phyloP scores from a whole-genome alignment of 2,329 filamentous ascomycete species.

The Pseudogymnoascus sp. region DNA sequence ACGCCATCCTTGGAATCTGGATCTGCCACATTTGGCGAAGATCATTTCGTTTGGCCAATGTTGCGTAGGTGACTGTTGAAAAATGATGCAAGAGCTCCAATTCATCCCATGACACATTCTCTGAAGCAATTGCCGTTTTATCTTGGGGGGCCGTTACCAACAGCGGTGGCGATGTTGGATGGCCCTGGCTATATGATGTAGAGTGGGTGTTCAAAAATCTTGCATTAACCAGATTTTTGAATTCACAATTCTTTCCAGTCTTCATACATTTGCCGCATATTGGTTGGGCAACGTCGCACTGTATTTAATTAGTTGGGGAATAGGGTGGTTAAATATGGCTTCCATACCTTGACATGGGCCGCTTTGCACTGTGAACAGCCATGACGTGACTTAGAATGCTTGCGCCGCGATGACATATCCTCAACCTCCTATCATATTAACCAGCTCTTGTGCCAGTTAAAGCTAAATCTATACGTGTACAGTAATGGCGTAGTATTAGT shows the following conservation, averaged over 20 bases:
- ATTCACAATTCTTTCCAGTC: constrained; percentile 9
- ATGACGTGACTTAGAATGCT: constrained; percentile 14
- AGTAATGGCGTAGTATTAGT: background rate
- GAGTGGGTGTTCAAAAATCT: background rate
- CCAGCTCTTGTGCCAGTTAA: background rate
- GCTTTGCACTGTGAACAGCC: constrained; percentile 16
- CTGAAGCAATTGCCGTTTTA: background rate
- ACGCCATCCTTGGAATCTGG: constrained; percentile 11
- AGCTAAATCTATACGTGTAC: background rate
- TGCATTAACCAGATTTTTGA: background rate
- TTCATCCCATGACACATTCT: background rate
- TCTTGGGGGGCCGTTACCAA: background rate
- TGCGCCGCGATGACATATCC: constrained; percentile 11
- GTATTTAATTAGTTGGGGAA: background rate
- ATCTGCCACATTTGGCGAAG: constrained; percentile 9
- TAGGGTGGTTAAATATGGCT: background rate
- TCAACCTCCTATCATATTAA: background rate
- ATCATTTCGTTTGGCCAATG: background rate
- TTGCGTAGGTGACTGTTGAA: constrained; percentile 10
- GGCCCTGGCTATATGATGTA: background rate
- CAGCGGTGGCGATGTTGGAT: background rate
- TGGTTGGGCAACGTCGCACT: constrained; percentile 11
- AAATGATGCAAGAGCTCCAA: constrained; percentile 15
- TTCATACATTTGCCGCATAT: constrained; percentile 10
- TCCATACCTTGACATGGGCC: constrained; percentile 12